A percentile compares a stretch with the other conserved stretches of the same genome.
Conservation (phyloP, 306 rosid genomes). For the Cyamopsis tetragonoloba region DNA sequence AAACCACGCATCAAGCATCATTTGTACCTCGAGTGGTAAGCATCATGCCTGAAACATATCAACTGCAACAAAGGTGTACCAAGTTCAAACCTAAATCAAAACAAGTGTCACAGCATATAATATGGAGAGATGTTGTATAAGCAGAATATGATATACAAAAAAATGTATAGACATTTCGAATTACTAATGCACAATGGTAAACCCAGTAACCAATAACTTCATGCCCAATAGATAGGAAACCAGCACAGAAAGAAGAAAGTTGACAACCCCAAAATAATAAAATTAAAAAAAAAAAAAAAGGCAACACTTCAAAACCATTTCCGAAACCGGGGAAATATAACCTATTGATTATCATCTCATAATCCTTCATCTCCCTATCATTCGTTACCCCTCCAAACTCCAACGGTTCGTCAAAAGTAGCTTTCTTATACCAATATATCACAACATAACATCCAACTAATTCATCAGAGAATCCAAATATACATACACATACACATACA, state of each 20-base stretch:
- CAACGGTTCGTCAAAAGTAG: neutral
- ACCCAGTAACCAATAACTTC: too few relatives aligned
- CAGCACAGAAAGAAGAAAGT: too few relatives aligned
- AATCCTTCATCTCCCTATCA: neutral
- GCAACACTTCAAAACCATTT: too few relatives aligned
- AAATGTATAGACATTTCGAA: too few relatives aligned
- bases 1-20: slow-evolving; percentile 29
- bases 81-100: slow-evolving; percentile 5
- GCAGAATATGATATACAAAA: neutral
- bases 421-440: neutral
- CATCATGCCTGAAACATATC: neutral
- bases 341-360: neutral
- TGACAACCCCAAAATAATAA: too few relatives aligned
- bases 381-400: neutral
- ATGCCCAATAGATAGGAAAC: too few relatives aligned
- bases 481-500: neutral
- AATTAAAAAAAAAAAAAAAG: too few relatives aligned
- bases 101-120: neutral
- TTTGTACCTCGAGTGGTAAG: slow-evolving; percentile 7
- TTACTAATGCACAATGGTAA: too few relatives aligned
- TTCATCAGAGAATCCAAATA: neutral
- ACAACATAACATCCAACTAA: neutral
- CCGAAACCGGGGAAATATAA: neutral
- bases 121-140: neutral
- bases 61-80: neutral